Base-by-base conservation (phyloP, 2,329 filamentous ascomycete species). In the Ophiostoma pallidulum region DNA sequence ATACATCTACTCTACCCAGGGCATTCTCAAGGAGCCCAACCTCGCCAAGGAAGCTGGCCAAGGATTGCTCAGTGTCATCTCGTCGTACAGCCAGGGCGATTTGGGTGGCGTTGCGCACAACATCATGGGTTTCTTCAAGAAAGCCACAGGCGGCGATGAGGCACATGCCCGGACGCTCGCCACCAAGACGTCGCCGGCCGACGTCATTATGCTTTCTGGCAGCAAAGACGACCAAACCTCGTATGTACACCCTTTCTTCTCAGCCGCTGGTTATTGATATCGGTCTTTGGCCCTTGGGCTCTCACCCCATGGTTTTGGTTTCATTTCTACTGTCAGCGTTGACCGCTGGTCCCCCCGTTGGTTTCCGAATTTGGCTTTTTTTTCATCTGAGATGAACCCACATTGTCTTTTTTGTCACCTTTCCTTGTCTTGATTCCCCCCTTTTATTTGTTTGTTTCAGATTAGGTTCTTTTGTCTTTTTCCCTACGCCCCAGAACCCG, bases 121-220 rank as follows among this genome's bases (percentile, higher is more conserved):
- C 39, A 77, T 92, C n/a, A 80, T 91, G 63, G 80, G 80, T 39
- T 78, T 97, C 60, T 80, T 94, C 66, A 96, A 96, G 73, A 86
- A 89, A 62, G 89, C 88, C 16, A 84, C 86, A 19, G 77, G 70
- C 51, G 90, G 90, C 56, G 68, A 68, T 43, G 82, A 92, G 56
- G 79, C 84, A 31, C 82, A 83, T 16, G 77, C 94, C 67, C 82
- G 80, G 63, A 86, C 90, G 53, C 74, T 87, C 62, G 77, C 84
- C 56, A 97, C 91, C 36, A 94, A 94, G 70, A 97, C 92, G 14
- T 92, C 85, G 47, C 84, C 90, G 1, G 92, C 92, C 35, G 92
- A 98, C 66, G 92, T 98, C 28, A 80, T 98, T 62, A 94, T 96
- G 86, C 95, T 90, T 85, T 94, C 87, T 52, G 92, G 92, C 49